A percentile compares a stretch with the other conserved stretches of the same genome.
Conservation (phyloP, 305 asterid species). For the Fraxinus floribunda region DNA sequence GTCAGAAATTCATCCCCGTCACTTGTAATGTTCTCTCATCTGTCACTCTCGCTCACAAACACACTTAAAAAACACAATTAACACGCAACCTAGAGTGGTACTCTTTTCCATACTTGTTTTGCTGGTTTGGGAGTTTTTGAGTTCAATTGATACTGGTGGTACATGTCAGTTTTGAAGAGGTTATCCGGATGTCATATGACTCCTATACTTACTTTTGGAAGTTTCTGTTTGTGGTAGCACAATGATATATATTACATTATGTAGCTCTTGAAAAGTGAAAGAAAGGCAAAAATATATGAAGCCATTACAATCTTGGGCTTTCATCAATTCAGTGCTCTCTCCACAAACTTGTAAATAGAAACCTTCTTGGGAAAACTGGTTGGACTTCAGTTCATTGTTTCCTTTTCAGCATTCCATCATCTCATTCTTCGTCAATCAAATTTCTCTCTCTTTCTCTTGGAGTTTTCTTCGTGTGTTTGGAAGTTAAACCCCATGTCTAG, state of each 20-base stretch:
- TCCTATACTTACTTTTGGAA: not conserved
- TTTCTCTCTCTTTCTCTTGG: not conserved
- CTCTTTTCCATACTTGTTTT: not conserved
- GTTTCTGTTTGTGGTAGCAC: not conserved
- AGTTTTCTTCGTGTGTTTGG: conserved; percentile 10
- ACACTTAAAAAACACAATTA: not conserved
- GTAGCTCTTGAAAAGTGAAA: not conserved
- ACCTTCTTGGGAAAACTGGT: not conserved
- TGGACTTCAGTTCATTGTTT: not conserved
- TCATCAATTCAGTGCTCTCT: not conserved
- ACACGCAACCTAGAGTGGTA: conserved; percentile 9
- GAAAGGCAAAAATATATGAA: not conserved
- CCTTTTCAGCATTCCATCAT: not conserved
- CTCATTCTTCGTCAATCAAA: not conserved
- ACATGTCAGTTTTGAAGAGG: not conserved
- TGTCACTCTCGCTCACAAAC: not conserved
- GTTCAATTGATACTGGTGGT: not conserved
- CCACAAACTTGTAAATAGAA: not conserved
- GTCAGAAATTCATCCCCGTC: conserved; percentile 93
- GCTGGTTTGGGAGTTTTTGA: not conserved
- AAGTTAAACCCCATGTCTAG: not conserved
- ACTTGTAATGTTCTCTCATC: conserved; percentile 60
- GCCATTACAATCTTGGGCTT: not conserved
- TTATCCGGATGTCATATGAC: not conserved
- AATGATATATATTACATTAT: not conserved